These are phyloP conservation scores for Penicillium nucicola DNA, from an alignment of 495 filamentous ascomycete species.

Conservation along the genomic window DNA sequence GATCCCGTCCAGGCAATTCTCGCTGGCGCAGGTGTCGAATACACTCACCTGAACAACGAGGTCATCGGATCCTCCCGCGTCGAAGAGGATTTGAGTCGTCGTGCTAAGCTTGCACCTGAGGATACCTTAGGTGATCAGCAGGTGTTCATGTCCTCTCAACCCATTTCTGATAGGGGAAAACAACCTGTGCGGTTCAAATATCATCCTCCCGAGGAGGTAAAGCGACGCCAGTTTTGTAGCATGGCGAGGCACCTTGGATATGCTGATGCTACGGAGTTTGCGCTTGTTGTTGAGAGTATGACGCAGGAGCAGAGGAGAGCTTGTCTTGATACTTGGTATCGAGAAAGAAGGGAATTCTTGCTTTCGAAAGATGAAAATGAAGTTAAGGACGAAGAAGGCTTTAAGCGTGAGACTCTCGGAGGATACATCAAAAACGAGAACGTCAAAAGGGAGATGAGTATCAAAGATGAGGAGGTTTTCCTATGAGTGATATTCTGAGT, in stretches of 20 bases:
- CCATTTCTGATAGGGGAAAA: neutral
- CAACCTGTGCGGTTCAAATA: conserved; percentile 59
- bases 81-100: conserved; percentile 73
- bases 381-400: neutral
- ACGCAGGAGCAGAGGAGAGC: conserved; percentile 79
- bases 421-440: neutral
- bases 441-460: neutral
- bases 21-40: conserved; percentile 83
- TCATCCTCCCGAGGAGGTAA: conserved; percentile 71
- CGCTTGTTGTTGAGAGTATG: conserved; percentile 89
- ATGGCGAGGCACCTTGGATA: conserved; percentile 85
- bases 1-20: conserved; percentile 90
- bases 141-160: conserved; percentile 46
- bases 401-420: conserved; percentile 4
- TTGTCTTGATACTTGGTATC: conserved; percentile 81
- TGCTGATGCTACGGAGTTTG: conserved; percentile 76
- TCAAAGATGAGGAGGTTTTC: neutral
- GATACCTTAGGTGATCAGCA: conserved; percentile 47
- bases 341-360: conserved; percentile 43
- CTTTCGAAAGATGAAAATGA: neutral
- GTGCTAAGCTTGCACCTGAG: conserved; percentile 60
- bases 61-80: conserved; percentile 86
- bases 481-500: neutral
- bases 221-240: conserved; percentile 80
- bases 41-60: conserved; percentile 95